Conservation (phyloP, 1,284 basidiomycete species). For the Cryptococcus hybrid region DNA sequence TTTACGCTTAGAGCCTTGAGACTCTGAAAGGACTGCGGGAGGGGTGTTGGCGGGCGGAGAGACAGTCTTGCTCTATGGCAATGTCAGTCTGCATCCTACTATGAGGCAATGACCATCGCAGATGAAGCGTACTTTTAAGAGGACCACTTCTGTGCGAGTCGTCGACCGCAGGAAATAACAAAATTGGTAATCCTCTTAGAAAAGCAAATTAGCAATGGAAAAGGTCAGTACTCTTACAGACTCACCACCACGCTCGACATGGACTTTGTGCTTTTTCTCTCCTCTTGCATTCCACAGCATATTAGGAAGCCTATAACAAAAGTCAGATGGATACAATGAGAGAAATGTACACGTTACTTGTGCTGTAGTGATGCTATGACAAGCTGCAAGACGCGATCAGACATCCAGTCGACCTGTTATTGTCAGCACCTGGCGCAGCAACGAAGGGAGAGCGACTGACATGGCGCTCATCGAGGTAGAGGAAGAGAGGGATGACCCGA, state of each 20-base stretch:
- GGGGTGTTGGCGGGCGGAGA: slow-evolving; percentile 40
- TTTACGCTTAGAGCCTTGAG: slow-evolving; percentile 20
- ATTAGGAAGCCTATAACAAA: slow-evolving; percentile 21
- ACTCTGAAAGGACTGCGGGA: slow-evolving; percentile 8
- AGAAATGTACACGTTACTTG: slow-evolving; percentile 18
- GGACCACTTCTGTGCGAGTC: slow-evolving; percentile 43
- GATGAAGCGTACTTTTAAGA: slow-evolving; percentile 34
- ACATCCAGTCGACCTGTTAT: slow-evolving; percentile 45
- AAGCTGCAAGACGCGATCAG: slow-evolving; percentile 33
- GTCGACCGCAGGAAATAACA: slow-evolving; percentile 47
- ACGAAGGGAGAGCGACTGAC: slow-evolving; percentile 15
- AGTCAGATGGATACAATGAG: background rate
- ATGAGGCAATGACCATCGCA: background rate
- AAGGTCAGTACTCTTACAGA: background rate
- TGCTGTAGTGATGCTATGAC: slow-evolving; percentile 40
- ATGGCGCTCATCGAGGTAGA: slow-evolving; percentile 49
- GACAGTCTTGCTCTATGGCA: slow-evolving; percentile 35
- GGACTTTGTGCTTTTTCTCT: slow-evolving; percentile 44
- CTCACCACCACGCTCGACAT: slow-evolving; percentile 46
- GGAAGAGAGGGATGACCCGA: slow-evolving; percentile 41
- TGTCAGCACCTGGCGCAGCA: background rate
- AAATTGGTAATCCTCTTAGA: slow-evolving; percentile 42
- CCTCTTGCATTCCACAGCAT: slow-evolving; percentile 23
- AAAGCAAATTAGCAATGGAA: background rate
- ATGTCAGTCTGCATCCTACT: background rate